Conservation (phyloP, 768 basidiomycete species). For the Boletus sp. region DNA sequence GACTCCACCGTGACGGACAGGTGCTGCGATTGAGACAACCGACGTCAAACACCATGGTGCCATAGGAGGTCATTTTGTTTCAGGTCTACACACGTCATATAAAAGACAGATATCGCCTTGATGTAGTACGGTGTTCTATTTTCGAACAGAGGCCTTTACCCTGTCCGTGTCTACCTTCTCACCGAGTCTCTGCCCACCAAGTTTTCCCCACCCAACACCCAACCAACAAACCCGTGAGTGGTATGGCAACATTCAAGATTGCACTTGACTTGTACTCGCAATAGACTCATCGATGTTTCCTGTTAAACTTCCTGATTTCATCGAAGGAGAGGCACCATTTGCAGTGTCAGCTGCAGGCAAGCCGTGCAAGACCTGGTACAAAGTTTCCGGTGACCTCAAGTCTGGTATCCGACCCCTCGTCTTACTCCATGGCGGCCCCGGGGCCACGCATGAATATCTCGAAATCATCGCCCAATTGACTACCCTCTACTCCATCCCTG, state of each 20-base stretch:
- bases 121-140: too few relatives aligned
- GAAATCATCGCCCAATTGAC: slow-evolving; percentile 40
- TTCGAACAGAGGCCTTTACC: too few relatives aligned
- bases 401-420: slow-evolving; percentile 42
- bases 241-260: not conserved
- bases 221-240: not conserved
- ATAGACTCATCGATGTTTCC: slow-evolving; percentile 20
- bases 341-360: slow-evolving; percentile 27
- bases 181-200: not conserved
- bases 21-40: too few relatives aligned
- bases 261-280: not conserved
- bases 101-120: too few relatives aligned
- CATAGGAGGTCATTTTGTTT: too few relatives aligned
- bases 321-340: slow-evolving; percentile 33
- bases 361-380: slow-evolving; percentile 50
- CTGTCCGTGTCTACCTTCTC: not conserved
- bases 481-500: slow-evolving; percentile 37
- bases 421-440: slow-evolving; percentile 55
- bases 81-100: too few relatives aligned
- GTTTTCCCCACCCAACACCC: not conserved
- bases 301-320: slow-evolving; percentile 27
- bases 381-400: slow-evolving; percentile 44
- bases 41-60: too few relatives aligned
- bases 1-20: too few relatives aligned
- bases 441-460: slow-evolving; percentile 43